Percentiles rank a stretch among this genome's conserved stretches.
Conservation (phyloP, 75 land plant genomes). For the Cunninghamia lanceolata region DNA sequence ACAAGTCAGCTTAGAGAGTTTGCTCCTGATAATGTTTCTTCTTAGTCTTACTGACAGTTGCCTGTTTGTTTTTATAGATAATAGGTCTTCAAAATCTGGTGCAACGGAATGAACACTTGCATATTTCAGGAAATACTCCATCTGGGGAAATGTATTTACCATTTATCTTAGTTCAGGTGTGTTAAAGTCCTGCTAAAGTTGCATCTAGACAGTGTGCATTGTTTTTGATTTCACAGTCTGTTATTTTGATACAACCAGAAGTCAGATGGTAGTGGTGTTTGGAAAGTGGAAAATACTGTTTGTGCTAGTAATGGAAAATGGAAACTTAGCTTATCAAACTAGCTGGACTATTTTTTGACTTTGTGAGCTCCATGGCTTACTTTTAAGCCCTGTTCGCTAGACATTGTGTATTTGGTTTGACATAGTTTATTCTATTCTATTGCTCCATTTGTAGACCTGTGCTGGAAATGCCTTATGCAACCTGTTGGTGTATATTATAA, state of each 20-base stretch:
- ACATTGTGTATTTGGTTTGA: not conserved
- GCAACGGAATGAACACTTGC: slow-evolving; percentile 76
- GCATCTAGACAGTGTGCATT: not conserved
- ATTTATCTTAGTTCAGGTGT: slow-evolving; percentile 94
- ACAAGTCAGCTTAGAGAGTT: not conserved
- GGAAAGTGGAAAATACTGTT: not conserved
- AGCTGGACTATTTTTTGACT: not conserved
- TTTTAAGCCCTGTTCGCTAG: not conserved
- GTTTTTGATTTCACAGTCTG: not conserved
- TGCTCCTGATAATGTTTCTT: slow-evolving; percentile 8
- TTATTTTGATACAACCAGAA: not conserved
- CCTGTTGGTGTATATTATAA: not conserved
- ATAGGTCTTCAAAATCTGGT: slow-evolving; percentile 86
- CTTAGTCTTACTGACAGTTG: not conserved
- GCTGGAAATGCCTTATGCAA: not conserved
- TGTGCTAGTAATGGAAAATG: not conserved
- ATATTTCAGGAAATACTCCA: slow-evolving; percentile 65
- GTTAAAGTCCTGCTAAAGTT: not conserved
- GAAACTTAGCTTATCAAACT: not conserved
- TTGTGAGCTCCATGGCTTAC: not conserved
- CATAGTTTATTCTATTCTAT: not conserved
- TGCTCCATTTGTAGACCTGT: not conserved
- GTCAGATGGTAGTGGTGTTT: not conserved
- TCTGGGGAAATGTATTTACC: slow-evolving; percentile 86
- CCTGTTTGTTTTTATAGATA: slow-evolving; percentile 32